A percentile compares a stretch with the other conserved stretches of the same genome.
Conservation (phyloP, 2,329 filamentous ascomycete species). For the Plenodomus tracheiphilus region DNA sequence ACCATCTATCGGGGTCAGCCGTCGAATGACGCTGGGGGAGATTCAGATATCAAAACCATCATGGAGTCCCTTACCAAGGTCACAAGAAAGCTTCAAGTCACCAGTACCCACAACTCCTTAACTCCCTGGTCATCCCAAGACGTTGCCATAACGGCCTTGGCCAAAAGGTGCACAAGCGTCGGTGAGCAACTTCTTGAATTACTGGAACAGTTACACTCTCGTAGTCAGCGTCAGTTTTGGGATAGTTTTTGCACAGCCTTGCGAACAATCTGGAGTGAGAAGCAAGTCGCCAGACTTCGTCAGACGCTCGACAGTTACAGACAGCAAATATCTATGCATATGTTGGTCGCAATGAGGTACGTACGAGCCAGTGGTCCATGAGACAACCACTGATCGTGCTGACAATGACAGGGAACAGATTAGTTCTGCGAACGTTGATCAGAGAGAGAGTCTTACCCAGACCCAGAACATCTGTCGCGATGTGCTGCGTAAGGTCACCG, state of each 20-base stretch:
- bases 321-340: slow-evolving; percentile 9
- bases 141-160: not conserved
- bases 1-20: slow-evolving; percentile 1
- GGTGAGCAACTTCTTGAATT: not conserved
- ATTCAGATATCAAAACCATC: slow-evolving; percentile 1
- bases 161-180: not conserved
- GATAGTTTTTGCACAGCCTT: slow-evolving; percentile 6
- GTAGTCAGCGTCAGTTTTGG: slow-evolving; percentile 2
- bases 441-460: not conserved
- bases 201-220: not conserved
- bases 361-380: not conserved
- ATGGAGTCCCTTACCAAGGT: not conserved
- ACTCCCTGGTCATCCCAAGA: not conserved
- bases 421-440: not conserved
- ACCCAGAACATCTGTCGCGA: not conserved
- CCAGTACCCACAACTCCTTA: not conserved
- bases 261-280: slow-evolving; percentile 6
- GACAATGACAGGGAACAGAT: slow-evolving; percentile 3
- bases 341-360: slow-evolving; percentile 3
- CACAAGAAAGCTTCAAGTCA: not conserved
- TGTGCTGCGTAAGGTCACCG: not conserved
- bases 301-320: slow-evolving; percentile 7
- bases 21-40: not conserved
- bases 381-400: no score
- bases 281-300: slow-evolving; percentile 1